Evolutionary conservation across 2,329 filamentous ascomycete genomes (phyloP).

Genomic region (Fusarium sp.): DNA sequence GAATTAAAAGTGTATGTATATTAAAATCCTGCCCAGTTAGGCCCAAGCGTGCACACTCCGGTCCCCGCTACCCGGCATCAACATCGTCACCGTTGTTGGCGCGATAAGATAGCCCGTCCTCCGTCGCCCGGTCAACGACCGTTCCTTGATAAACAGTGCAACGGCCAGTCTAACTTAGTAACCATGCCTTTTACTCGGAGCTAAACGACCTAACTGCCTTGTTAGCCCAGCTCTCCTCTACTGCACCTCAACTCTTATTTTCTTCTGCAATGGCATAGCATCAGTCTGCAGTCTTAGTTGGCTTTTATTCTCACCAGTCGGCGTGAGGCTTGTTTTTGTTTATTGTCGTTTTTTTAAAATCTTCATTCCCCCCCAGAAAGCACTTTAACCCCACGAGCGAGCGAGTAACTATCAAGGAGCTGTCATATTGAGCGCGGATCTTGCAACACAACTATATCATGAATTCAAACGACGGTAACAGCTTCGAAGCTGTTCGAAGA

Average conservation of each 20-base stretch:
- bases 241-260: conserved; percentile 33
- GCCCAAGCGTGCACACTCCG: conserved; percentile 11
- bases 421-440: conserved; percentile 23
- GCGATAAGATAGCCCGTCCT: conserved; percentile 44
- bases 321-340: conserved; percentile 30
- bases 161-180: conserved; percentile 36
- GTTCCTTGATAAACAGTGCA: conserved; percentile 48
- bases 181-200: conserved; percentile 30
- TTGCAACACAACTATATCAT: conserved; percentile 16
- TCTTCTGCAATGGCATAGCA: conserved; percentile 46
- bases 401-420: conserved; percentile 11
- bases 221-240: conserved; percentile 38
- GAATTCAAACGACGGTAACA: conserved; percentile 25
- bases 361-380: conserved; percentile 21
- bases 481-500: conserved; percentile 48
- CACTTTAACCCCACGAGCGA: conserved; percentile 7
- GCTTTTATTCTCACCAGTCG: conserved; percentile 29
- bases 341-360: conserved; percentile 22
- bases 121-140: conserved; percentile 46
- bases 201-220: conserved; percentile 32
- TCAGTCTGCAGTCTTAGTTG: conserved; percentile 34
- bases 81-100: conserved; percentile 24
- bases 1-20: background rate
- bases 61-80: conserved; percentile 23
- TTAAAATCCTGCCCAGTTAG: background rate